Conservation (phyloP, 768 basidiomycete species). For the Psilocybe subaeruginosa region DNA sequence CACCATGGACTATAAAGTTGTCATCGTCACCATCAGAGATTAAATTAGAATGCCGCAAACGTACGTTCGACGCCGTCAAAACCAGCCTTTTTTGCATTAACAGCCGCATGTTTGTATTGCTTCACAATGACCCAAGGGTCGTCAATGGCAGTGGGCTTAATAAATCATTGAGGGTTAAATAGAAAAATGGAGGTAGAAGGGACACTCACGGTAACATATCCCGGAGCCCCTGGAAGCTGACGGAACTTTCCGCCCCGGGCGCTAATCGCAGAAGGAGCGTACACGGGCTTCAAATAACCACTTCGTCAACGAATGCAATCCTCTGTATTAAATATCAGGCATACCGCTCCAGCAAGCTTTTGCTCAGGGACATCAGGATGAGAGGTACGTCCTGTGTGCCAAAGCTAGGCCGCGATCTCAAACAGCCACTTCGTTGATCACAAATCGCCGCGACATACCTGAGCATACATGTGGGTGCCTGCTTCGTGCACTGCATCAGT, state of each 20-base stretch:
- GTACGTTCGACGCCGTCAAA: slow-evolving; percentile 56
- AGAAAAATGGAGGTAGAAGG: too few species aligned
- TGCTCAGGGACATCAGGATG: slow-evolving; percentile 44
- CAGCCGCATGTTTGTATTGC: slow-evolving; percentile 43
- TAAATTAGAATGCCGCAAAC: slow-evolving; percentile 1
- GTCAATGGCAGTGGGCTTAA: slow-evolving; percentile 37
- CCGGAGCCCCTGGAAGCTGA: slow-evolving; percentile 36
- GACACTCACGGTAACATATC: slow-evolving; percentile 38
- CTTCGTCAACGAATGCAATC: not conserved
- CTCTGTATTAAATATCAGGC: not conserved
- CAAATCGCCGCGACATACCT: slow-evolving; percentile 19
- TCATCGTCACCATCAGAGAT: not conserved
- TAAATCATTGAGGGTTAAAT: not conserved
- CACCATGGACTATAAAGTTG: slow-evolving; percentile 36
- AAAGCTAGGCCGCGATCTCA: slow-evolving; percentile 15
- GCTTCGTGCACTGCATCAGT: slow-evolving; percentile 46
- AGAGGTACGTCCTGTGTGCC: slow-evolving; percentile 32
- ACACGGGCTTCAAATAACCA: slow-evolving; percentile 21
- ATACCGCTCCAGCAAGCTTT: slow-evolving; percentile 34
- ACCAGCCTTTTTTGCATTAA: slow-evolving; percentile 50
- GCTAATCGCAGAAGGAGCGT: slow-evolving; percentile 42
- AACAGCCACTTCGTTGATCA: not conserved
- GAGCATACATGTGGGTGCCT: slow-evolving; percentile 43
- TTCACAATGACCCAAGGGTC: slow-evolving; percentile 43
- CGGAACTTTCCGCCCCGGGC: slow-evolving; percentile 43